Base-by-base conservation (phyloP, 495 filamentous ascomycete genomes). In the Platismatia glauca region DNA sequence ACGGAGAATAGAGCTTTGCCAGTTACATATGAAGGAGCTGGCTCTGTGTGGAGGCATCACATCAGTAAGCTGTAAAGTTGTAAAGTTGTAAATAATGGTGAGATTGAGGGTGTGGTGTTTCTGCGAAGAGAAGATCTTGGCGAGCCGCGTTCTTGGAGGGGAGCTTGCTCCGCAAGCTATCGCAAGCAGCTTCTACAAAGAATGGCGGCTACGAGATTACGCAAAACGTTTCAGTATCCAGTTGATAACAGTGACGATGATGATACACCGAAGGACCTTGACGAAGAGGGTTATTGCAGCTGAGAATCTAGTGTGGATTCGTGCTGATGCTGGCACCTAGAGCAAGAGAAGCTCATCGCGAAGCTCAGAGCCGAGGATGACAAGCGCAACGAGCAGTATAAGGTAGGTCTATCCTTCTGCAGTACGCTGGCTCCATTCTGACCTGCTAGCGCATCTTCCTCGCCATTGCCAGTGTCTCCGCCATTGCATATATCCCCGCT, bases 291-390 rank as follows among this genome's bases (percentile, higher is more conserved):
- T 84, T 55, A 59, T 62, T 53, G 29, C 29, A 38, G 60, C 59
- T 59, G 55, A 9, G 7, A 31, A 6, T 24, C 4, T 41, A 58
- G 53, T 31, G 16, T 27, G 5, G 39, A 37, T 12, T 58, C 22
- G 22, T 46, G 61, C 33, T 50, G 18, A 66, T 48, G 53, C 66
- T 70, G 35, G 72, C 55, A 41, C 67, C 43, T 61, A 83, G 86
- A 91, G 70, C 89, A 94, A 76, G 89, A 91, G 68, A 71, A 74
- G 56, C 74, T 91, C 0, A 91, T 94, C 65, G 61, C 69, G 15
- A 67, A 73, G 63, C 79, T 92, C 24, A 70, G 78, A 39, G 55
- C 44, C 22, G 76, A 87, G 67, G 85, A 91, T 75, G 74, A 78
- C 41, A 62, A 67, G 29, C 80, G 79, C 58, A 88, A 89, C 71